Base-by-base conservation (phyloP, 495 filamentous ascomycete species). In the Evansstolkia leycettana region DNA sequence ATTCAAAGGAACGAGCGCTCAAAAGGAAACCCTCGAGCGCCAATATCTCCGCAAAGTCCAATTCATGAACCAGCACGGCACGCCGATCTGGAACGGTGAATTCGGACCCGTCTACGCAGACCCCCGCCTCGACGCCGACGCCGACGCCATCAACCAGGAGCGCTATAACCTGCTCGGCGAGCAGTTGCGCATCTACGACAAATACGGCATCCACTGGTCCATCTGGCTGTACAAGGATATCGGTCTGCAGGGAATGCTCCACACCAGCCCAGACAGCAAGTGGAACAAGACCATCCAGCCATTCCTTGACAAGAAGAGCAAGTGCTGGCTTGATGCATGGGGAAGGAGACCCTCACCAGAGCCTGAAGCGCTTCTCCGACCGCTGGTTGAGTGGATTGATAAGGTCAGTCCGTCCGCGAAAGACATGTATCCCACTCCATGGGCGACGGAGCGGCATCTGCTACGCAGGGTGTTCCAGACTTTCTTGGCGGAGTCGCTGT, bases 201-300 rank as follows among this genome's bases (percentile, higher is more conserved):
- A 72, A 36, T 58, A 71, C 31, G 45, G 62, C 34, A 70, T 76
- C 34, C 55, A 58, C 41, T 80, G 74, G 75, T 67, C 57, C 28
- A 79, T 80, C 46, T 80, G 74, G 75, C 48, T 73, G 0, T 80
- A 78, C 53, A 79, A 79, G 34, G 74, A 81, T 39, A 72, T 80
- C 39, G 74, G 73, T 3, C 62, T 70, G 29, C 74, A 78, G 49
- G 75, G 75, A 12, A 77, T 80, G 73, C 58, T 76, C 9, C 60
- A 74, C 37, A 54, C 65, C 6, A 52, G 50, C 32, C 66, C 70
- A 0, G 33, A 62, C 23, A 63, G 59, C 30, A 49, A 55, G 17
- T 79, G 68, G 48, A 73, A 72, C 45, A 54, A 54, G 26, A 57
- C 63, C 0, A 55, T 76, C 30, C 32, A 54, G 20, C 58, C 67